A percentile compares a stretch with the other conserved stretches of the same genome.
Conservation (phyloP, 768 basidiomycete species). For the Tremella mesenterica region DNA sequence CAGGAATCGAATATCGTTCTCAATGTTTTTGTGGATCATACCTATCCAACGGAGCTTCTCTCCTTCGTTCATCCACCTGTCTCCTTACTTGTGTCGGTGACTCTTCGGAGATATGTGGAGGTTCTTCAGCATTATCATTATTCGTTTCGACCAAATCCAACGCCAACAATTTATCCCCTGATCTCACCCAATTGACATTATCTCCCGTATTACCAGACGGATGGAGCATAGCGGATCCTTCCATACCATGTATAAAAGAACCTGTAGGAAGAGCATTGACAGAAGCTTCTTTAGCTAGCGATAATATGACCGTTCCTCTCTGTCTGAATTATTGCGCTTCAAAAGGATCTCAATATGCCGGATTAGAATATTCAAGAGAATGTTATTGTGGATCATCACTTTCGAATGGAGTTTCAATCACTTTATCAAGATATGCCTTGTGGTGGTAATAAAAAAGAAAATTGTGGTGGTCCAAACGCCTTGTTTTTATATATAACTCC, state of each 20-base stretch:
- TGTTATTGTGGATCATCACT: constrained; percentile 28
- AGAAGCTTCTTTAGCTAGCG: constrained; percentile 14
- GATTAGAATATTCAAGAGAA: constrained; percentile 23
- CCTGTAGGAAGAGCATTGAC: constrained; percentile 31
- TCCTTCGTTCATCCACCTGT: constrained; percentile 14
- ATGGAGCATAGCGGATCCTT: constrained; percentile 14
- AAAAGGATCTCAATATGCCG: constrained; percentile 20
- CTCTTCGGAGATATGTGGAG: constrained; percentile 18
- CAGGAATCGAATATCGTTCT: constrained; percentile 27
- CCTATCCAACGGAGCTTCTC: constrained; percentile 20
- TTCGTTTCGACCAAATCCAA: constrained; percentile 14
- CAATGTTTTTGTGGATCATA: constrained; percentile 32
- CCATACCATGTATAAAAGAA: constrained; percentile 16
- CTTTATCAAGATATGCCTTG: constrained; percentile 30
- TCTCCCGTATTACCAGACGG: constrained; percentile 9
- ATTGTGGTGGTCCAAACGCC: constrained; percentile 35
- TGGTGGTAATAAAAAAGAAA: constrained; percentile 22
- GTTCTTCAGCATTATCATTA: constrained; percentile 15
- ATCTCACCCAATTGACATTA: constrained; percentile 5
- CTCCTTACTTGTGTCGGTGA: constrained; percentile 32
- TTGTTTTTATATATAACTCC: constrained; percentile 23
- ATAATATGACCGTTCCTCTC: constrained; percentile 23
- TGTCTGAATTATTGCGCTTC: constrained; percentile 27
- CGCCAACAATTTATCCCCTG: constrained; percentile 2
- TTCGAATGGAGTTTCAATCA: constrained; percentile 20